These are phyloP conservation scores for Turritis glabra DNA, from an alignment of 345 rosid species.

Conservation along the genomic window DNA sequence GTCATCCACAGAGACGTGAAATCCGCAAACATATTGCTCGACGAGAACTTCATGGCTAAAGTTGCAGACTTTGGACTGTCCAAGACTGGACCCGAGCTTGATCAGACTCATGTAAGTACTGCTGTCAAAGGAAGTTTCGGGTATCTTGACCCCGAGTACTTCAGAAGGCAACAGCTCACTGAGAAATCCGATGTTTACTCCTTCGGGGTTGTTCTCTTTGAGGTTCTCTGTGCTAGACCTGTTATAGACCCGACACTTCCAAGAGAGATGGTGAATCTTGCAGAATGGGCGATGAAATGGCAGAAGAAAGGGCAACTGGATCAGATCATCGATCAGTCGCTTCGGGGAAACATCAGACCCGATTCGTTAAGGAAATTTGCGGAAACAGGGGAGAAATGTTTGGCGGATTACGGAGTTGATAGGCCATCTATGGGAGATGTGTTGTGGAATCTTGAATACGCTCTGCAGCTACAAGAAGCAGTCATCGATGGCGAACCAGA, in stretches of 20 bases:
- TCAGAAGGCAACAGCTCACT: constrained; percentile 48
- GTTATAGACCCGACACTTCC: constrained; percentile 45
- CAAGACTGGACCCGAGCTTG: constrained; percentile 48
- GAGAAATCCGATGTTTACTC: constrained; percentile 54
- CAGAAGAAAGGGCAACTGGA: constrained; percentile 34
- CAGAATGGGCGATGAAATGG: constrained; percentile 40
- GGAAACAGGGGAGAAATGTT: constrained; percentile 37
- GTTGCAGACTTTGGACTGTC: constrained; percentile 53
- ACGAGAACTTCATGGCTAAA: constrained; percentile 48
- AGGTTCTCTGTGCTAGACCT: constrained; percentile 47
- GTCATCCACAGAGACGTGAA: constrained; percentile 53
- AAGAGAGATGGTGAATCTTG: constrained; percentile 40
- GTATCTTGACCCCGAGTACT: constrained; percentile 49
- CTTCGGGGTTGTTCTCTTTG: constrained; percentile 49
- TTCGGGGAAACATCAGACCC: constrained; percentile 29
- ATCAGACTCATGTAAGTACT: constrained; percentile 49
- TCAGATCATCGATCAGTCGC: constrained; percentile 32
- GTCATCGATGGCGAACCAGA: constrained; percentile 64
- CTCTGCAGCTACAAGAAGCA: constrained; percentile 41
- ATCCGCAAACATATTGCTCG: constrained; percentile 48
- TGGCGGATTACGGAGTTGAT: constrained; percentile 33
- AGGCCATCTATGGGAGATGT: constrained; percentile 49
- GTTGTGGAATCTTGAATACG: constrained; percentile 39
- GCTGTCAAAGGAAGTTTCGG: constrained; percentile 53
- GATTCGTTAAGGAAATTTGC: constrained; percentile 37